Percentiles rank a stretch among this genome's conserved stretches.
Conservation (phyloP, 257 asterid genomes). For the Coffea eugenioides region DNA sequence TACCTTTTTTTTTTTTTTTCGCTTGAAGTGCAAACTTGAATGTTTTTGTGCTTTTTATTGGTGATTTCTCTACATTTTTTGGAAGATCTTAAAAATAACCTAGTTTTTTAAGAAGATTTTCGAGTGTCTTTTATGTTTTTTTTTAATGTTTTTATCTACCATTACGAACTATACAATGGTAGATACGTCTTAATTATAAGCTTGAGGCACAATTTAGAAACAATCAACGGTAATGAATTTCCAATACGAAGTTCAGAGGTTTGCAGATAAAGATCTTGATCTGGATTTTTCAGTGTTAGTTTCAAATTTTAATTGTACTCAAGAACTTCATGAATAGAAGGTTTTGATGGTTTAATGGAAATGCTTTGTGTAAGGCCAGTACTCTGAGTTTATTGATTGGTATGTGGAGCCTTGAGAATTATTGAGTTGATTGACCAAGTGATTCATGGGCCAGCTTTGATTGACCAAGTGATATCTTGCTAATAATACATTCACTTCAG, state of each 20-base stretch:
- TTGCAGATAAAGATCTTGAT: neutral
- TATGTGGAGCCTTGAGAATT: conserved; percentile 9
- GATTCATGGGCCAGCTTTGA: conserved; percentile 7
- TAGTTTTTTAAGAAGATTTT: neutral
- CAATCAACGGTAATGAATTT: neutral
- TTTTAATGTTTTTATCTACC: neutral
- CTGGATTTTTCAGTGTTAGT: neutral
- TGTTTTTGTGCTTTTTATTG: neutral
- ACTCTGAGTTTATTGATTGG: neutral
- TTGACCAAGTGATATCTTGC: neutral
- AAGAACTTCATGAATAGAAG: neutral
- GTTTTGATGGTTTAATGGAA: conserved; percentile 4
- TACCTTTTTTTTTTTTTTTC: neutral
- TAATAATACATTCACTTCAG: conserved; percentile 2
- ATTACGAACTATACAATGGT: neutral
- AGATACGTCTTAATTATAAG: neutral
- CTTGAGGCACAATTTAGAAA: neutral
- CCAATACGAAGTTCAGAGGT: neutral
- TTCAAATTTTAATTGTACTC: neutral
- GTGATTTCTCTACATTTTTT: neutral
- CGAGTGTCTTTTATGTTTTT: neutral
- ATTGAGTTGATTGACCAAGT: conserved; percentile 4
- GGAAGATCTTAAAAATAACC: neutral
- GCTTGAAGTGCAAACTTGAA: neutral
- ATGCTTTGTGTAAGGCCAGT: neutral